Evolutionary conservation across 2,329 filamentous ascomycete genomes (phyloP).

Genomic region (Zymoseptoria crescenta): DNA sequence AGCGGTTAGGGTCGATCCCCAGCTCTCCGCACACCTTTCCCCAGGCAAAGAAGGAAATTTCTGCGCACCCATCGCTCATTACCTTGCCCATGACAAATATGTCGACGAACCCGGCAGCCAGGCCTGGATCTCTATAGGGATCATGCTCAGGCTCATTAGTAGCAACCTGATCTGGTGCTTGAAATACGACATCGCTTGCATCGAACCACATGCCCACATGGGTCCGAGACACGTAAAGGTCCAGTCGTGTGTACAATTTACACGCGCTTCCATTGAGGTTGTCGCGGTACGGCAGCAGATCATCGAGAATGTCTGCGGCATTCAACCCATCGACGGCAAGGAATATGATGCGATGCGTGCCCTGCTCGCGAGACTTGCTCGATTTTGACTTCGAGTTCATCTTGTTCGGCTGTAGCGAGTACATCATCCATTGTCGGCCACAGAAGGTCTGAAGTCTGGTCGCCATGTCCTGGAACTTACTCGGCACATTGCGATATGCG

Average conservation of each 20-base stretch:
- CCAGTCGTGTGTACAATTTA: constrained; percentile 38
- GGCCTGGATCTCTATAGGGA: constrained; percentile 29
- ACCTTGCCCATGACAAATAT: constrained; percentile 15
- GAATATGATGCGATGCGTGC: constrained; percentile 12
- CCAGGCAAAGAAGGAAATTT: constrained; percentile 56
- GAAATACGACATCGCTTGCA: constrained; percentile 29
- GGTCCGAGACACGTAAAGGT: constrained; percentile 37
- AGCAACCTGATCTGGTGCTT: constrained; percentile 18
- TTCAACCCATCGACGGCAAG: constrained; percentile 17
- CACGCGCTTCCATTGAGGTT: constrained; percentile 33
- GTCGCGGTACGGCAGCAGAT: constrained; percentile 31
- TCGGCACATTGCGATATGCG: constrained; percentile 12
- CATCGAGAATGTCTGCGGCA: constrained; percentile 31
- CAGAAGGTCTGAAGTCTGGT: constrained; percentile 31
- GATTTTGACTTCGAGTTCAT: constrained; percentile 11
- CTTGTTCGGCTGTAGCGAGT: constrained; percentile 32
- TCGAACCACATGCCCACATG: constrained; percentile 31
- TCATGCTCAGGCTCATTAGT: constrained; percentile 29
- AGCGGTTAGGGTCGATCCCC: constrained; percentile 49
- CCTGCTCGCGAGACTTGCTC: constrained; percentile 1
- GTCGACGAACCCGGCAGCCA: constrained; percentile 7
- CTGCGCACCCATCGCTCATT: constrained; percentile 52
- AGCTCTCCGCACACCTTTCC: constrained; percentile 44
- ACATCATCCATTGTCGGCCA: constrained; percentile 35
- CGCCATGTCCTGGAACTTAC: constrained; percentile 31